Evolutionary conservation across 2,329 filamentous ascomycete species (phyloP), one percentile per base, ranked within the genome.

Genomic region (Aspergillus sclerotialis): DNA sequence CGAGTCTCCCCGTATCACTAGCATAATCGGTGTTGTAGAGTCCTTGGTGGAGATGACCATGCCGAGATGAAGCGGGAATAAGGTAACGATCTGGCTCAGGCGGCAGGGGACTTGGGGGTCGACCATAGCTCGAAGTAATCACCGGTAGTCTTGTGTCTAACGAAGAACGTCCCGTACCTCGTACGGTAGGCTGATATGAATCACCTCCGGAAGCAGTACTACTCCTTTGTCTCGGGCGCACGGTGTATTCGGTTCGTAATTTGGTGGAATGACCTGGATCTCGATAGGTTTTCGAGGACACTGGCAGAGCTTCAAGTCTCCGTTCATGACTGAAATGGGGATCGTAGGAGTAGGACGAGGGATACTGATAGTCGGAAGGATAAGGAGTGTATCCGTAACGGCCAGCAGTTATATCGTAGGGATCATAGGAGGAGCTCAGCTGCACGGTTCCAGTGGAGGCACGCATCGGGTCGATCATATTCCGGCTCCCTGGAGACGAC

Each of bases 371-470:
- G 34, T 58, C 56, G 5, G 58, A 56, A 8, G 56, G 45, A 34
- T 62, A 57, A 16, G 52, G 47, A 12, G 56, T 42, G 33, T 57
- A 55, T 28, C 47, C 44, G 26, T 55, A 50, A 27, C 50, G 51
- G 28, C 47, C 42, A 28, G 51, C 39, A 6, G 52, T 45, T 5
- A 47, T 43, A 18, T 56, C 48, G 34, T 61, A 60, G 4, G 51
- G 45, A 32, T 65, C 59, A 35, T 53, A 49, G 28, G 56, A 52
- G 8, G 60, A 53, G 30, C 43, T 50, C 25, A 56, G 46, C 30
- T 56, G 48, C 27, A 66, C 53, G 29, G 55, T 63, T 24, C 62
- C 61, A 5, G 62, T 65, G 12, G 64, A 66, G 18, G 61, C 54
- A 26, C 61, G 58, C 50, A 59, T 51, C 17, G 61, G 60, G 30